A percentile compares a stretch with the other conserved stretches of the same genome.
Evolutionary conservation across 768 basidiomycete genomes (phyloP).

Genomic region (Artomyces pyxidatus): DNA sequence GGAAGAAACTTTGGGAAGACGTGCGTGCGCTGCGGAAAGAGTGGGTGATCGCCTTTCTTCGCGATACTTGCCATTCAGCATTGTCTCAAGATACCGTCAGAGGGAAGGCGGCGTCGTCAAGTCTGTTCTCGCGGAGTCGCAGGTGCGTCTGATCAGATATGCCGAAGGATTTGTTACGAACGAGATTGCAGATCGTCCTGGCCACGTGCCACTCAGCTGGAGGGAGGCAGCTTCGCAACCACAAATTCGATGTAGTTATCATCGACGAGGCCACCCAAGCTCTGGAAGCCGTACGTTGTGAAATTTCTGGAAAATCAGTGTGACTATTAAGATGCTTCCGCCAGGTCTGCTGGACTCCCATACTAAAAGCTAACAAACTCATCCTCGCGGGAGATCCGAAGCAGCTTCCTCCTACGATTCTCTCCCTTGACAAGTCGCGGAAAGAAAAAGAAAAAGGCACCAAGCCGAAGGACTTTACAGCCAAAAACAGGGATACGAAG

Average conservation of each 20-base stretch:
- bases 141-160: conserved; percentile 33
- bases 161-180: neutral
- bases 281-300: conserved; percentile 70
- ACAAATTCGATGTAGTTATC: conserved; percentile 85
- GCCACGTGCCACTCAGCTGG: conserved; percentile 95
- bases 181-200: conserved; percentile 60
- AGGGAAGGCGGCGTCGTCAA: conserved; percentile 81
- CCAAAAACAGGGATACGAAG: neutral
- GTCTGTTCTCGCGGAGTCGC: conserved; percentile 71
- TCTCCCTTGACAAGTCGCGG: conserved; percentile 49
- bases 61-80: no score
- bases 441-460: conserved; percentile 12
- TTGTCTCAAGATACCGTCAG: conserved; percentile 62
- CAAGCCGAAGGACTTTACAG: neutral
- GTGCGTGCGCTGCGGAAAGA: conserved; percentile 86
- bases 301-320: neutral
- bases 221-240: conserved; percentile 66
- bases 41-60: no score
- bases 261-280: conserved; percentile 99
- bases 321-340: neutral
- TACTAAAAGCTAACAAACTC: conserved; percentile 84
- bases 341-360: conserved; percentile 91
- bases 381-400: conserved; percentile 92
- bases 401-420: conserved; percentile 90
- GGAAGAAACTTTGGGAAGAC: conserved; percentile 82